Percentiles rank a stretch among this genome's conserved stretches.
Evolutionary conservation across 176 grass and related monocot genomes (phyloP).

Genomic region (Canna indica): DNA sequence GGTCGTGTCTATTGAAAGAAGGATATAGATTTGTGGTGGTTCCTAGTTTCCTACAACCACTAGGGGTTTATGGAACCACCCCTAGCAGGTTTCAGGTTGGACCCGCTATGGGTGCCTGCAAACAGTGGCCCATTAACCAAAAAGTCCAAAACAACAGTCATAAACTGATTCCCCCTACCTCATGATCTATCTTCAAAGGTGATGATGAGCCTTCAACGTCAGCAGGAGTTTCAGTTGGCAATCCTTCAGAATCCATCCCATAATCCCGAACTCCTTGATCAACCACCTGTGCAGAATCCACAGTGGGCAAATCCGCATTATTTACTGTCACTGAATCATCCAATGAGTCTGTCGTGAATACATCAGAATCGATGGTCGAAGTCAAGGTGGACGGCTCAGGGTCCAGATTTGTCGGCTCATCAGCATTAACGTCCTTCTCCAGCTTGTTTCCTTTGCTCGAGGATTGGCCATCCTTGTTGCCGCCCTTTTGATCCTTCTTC

Average conservation of each 20-base stretch:
- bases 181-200: constrained; percentile 1
- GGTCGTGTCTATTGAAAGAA: too few relatives aligned
- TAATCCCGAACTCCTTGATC: constrained; percentile 30
- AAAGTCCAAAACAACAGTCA: background rate
- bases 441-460: constrained; percentile 36
- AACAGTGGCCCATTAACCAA: too few relatives aligned
- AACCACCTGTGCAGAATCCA: constrained; percentile 18
- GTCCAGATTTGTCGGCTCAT: constrained; percentile 16
- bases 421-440: constrained; percentile 21
- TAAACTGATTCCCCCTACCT: constrained; percentile 21
- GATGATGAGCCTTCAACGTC: constrained; percentile 7
- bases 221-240: constrained; percentile 5
- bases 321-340: background rate
- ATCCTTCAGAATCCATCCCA: constrained; percentile 17
- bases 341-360: background rate
- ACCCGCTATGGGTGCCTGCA: too few relatives aligned
- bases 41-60: too few relatives aligned
- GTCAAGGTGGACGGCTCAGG: constrained; percentile 9
- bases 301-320: background rate
- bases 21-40: too few relatives aligned
- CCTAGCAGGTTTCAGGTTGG: too few relatives aligned
- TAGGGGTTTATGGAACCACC: too few relatives aligned
- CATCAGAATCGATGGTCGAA: background rate
- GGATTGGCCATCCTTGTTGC: constrained; percentile 24
- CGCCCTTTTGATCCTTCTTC: constrained; percentile 73